Percentiles rank a stretch among this genome's conserved stretches.
phyloP scores from a whole-genome alignment of 805 yeast species.

The Metschnikowia lunata region DNA sequence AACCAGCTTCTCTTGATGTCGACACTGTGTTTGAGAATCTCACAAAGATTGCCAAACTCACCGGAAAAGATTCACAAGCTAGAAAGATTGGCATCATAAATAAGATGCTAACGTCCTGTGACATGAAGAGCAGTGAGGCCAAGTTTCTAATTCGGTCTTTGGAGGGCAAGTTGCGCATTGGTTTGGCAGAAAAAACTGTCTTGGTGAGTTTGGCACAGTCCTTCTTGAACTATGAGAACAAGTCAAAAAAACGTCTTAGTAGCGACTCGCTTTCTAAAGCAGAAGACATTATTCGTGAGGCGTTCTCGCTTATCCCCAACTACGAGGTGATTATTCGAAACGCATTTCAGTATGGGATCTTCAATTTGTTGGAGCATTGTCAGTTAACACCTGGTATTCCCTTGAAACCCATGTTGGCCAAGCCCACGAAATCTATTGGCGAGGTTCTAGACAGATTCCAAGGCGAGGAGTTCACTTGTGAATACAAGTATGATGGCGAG shows the following conservation, averaged over 20 bases:
- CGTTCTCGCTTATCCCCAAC: slow-evolving; percentile 86
- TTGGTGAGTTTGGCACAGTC: slow-evolving; percentile 82
- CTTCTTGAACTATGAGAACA: slow-evolving; percentile 55
- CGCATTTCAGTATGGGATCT: slow-evolving; percentile 64
- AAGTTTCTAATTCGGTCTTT: slow-evolving; percentile 84
- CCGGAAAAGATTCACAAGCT: slow-evolving; percentile 80
- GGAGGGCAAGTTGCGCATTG: slow-evolving; percentile 90
- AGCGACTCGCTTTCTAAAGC: slow-evolving; percentile 54
- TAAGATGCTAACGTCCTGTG: slow-evolving; percentile 79
- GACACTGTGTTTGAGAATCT: slow-evolving; percentile 69
- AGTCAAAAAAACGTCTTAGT: slow-evolving; percentile 19
- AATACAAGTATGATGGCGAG: slow-evolving; percentile 96
- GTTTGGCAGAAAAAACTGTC: slow-evolving; percentile 91
- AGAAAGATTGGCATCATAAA: slow-evolving; percentile 76
- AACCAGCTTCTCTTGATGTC: slow-evolving; percentile 76
- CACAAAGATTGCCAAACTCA: slow-evolving; percentile 67
- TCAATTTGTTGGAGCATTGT: slow-evolving; percentile 60
- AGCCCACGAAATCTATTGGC: slow-evolving; percentile 91
- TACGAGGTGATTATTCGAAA: slow-evolving; percentile 72
- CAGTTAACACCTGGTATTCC: slow-evolving; percentile 89
- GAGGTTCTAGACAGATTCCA: slow-evolving; percentile 89
- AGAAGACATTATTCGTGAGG: slow-evolving; percentile 77
- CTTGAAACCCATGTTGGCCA: slow-evolving; percentile 95
- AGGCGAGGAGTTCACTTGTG: slow-evolving; percentile 85
- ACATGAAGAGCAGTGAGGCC: slow-evolving; percentile 67